A percentile compares a stretch with the other conserved stretches of the same genome.
These are phyloP conservation scores for Avena atlantica DNA, from an alignment of 176 grass and related monocot species.

Conservation along the genomic window DNA sequence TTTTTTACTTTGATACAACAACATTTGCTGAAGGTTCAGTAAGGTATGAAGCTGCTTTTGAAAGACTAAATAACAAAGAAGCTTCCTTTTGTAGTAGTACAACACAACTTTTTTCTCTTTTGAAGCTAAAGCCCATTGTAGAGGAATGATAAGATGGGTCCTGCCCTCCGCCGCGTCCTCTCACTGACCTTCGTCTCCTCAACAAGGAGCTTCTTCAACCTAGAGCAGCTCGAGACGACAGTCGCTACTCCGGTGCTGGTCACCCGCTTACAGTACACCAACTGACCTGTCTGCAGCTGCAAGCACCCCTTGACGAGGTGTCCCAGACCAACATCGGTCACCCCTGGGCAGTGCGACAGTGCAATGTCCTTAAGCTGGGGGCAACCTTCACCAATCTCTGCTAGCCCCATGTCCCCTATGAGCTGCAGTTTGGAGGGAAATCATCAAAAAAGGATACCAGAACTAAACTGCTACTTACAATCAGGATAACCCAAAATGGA, in stretches of 20 bases:
- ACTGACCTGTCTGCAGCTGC: slow-evolving; percentile 62
- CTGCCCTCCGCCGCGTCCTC: slow-evolving; percentile 71
- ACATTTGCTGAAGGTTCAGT: not conserved
- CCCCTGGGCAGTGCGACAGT: slow-evolving; percentile 68
- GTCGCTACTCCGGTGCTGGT: slow-evolving; percentile 75
- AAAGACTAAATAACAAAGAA: not conserved
- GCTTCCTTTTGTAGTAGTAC: not conserved
- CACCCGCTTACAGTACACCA: slow-evolving; percentile 78
- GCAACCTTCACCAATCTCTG: slow-evolving; percentile 74
- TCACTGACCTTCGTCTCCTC: slow-evolving; percentile 87
- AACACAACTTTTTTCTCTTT: not conserved
- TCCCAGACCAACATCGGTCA: slow-evolving; percentile 73
- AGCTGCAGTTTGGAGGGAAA: slow-evolving; percentile 49
- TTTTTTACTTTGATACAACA: not conserved
- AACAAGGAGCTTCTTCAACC: slow-evolving; percentile 78
- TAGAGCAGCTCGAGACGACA: slow-evolving; percentile 65
- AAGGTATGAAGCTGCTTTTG: not conserved
- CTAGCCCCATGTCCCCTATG: slow-evolving; percentile 70
- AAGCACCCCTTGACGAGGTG: slow-evolving; percentile 71
- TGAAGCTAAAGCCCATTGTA: slow-evolving; percentile 56
- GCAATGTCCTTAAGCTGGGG: slow-evolving; percentile 69
- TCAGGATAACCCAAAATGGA: not conserved
- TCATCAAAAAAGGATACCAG: not conserved
- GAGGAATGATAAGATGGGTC: slow-evolving; percentile 65
- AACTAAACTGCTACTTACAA: not conserved